A percentile compares a stretch with the other conserved stretches of the same genome.
These are phyloP conservation scores for Microcyclospora pomicola DNA, from an alignment of 2,329 filamentous ascomycete genomes.

Conservation along the genomic window DNA sequence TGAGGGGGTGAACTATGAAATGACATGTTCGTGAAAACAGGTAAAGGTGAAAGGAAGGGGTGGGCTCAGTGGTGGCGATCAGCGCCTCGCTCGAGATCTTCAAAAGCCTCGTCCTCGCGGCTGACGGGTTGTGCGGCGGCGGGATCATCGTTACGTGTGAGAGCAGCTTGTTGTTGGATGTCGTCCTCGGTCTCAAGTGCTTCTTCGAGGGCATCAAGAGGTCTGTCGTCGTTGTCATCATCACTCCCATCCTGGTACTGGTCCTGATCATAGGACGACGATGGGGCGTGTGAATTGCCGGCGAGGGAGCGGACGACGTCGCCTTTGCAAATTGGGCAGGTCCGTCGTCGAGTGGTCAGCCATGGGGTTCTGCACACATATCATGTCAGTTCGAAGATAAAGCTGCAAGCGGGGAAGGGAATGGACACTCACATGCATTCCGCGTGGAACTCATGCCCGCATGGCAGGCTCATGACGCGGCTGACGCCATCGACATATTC, in stretches of 20 bases:
- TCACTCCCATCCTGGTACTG: constrained; percentile 5
- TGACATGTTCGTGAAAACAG: too few species aligned
- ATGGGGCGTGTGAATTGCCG: too few species aligned
- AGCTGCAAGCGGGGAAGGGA: not conserved
- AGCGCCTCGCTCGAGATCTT: constrained; percentile 23
- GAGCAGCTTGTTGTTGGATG: constrained; percentile 21
- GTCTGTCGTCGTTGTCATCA: too few species aligned
- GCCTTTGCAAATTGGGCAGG: constrained; percentile 97
- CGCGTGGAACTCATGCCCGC: constrained; percentile 92
- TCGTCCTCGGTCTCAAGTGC: constrained; percentile 16
- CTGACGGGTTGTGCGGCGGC: constrained; percentile 18
- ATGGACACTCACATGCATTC: constrained; percentile 80
- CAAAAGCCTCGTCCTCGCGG: constrained; percentile 21
- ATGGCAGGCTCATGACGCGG: constrained; percentile 90
- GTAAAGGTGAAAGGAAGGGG: too few species aligned
- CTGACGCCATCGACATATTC: constrained; percentile 93
- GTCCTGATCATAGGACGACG: not conserved
- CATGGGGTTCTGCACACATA: constrained; percentile 61
- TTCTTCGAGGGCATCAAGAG: constrained; percentile 1
- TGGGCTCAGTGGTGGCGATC: not conserved
- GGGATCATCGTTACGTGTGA: constrained; percentile 20
- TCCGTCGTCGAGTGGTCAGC: constrained; percentile 86
- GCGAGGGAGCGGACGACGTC: constrained; percentile 58
- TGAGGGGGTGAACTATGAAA: too few species aligned
- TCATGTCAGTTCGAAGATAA: constrained; percentile 1